Evolutionary conservation across 306 rosid genomes (phyloP).

Genomic region (Trifolium subterraneum): DNA sequence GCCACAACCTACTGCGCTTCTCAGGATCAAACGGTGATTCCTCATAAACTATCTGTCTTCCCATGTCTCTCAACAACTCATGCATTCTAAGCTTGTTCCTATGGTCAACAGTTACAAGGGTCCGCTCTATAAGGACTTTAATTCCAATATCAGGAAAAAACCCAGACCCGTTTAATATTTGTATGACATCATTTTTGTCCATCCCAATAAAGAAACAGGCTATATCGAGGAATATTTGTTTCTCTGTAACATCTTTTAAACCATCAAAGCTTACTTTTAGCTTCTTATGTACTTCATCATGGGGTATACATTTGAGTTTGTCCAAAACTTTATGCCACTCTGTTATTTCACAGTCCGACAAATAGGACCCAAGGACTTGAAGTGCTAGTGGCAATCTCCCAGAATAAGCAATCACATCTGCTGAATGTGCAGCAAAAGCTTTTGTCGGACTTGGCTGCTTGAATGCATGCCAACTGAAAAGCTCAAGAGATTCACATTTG

Average conservation of each 20-base stretch:
- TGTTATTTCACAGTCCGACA: background rate
- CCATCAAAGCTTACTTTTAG: conserved; percentile 11
- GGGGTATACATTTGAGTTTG: conserved; percentile 23
- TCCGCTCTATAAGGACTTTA: conserved; percentile 2
- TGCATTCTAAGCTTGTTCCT: conserved; percentile 36
- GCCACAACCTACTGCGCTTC: conserved; percentile 33
- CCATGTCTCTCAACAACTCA: conserved; percentile 35
- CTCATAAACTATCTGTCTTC: conserved; percentile 30
- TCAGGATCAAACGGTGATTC: background rate
- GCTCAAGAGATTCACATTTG: conserved; percentile 19
- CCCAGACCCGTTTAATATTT: conserved; percentile 22
- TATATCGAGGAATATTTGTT: conserved; percentile 16
- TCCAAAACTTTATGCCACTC: conserved; percentile 28
- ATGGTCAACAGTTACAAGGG: conserved; percentile 12
- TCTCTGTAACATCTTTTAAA: background rate
- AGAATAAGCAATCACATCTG: background rate
- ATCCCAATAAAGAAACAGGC: conserved; percentile 31
- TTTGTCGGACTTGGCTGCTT: background rate
- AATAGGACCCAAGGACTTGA: conserved; percentile 35
- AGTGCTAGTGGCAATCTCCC: conserved; percentile 33
- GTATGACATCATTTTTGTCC: conserved; percentile 6
- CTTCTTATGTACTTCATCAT: conserved; percentile 12
- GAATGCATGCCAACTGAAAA: conserved; percentile 28
- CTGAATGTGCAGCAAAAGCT: background rate
- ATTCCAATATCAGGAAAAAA: conserved; percentile 14